A percentile compares a stretch with the other conserved stretches of the same genome.
Evolutionary conservation across 2,329 filamentous ascomycete species (phyloP).

Genomic region (Monilinia polystroma): DNA sequence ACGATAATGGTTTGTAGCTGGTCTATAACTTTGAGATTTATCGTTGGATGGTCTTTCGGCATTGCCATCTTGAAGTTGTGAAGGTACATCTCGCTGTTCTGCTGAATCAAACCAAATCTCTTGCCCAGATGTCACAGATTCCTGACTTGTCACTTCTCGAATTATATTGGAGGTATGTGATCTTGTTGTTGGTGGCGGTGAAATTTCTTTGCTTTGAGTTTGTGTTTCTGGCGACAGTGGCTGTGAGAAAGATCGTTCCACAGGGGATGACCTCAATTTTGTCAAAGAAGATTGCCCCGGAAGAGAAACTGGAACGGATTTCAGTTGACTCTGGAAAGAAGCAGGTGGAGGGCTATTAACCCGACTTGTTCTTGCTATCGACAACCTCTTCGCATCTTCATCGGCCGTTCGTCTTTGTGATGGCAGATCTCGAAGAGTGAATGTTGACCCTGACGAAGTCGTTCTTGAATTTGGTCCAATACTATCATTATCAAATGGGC

Average conservation of each 20-base stretch:
- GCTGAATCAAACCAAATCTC: slow-evolving; percentile 11
- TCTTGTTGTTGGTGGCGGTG: not conserved
- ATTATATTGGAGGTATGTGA: not conserved
- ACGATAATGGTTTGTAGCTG: slow-evolving; percentile 18
- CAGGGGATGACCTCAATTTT: not conserved
- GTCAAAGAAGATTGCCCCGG: not conserved
- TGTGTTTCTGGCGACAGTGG: not conserved
- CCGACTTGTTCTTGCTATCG: slow-evolving; percentile 17
- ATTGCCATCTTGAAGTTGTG: not conserved
- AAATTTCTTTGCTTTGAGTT: not conserved
- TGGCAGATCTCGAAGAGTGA: slow-evolving; percentile 24
- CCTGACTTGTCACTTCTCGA: slow-evolving; percentile 7
- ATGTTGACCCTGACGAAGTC: slow-evolving; percentile 18
- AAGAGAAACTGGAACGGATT: slow-evolving; percentile 5
- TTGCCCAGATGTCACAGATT: not conserved
- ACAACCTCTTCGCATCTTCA: slow-evolving; percentile 19
- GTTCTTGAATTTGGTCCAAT: slow-evolving; percentile 11
- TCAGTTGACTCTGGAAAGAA: slow-evolving; percentile 28
- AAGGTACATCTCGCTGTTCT: not conserved
- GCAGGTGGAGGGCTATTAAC: slow-evolving; percentile 21
- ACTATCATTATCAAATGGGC: slow-evolving; percentile 6
- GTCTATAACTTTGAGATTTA: slow-evolving; percentile 16
- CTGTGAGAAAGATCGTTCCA: not conserved
- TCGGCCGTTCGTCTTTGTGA: slow-evolving; percentile 19
- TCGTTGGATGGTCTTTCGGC: not conserved